phyloP scores from a whole-genome alignment of 2,329 filamentous ascomycete species.

The Aspergillus brasiliensis region DNA sequence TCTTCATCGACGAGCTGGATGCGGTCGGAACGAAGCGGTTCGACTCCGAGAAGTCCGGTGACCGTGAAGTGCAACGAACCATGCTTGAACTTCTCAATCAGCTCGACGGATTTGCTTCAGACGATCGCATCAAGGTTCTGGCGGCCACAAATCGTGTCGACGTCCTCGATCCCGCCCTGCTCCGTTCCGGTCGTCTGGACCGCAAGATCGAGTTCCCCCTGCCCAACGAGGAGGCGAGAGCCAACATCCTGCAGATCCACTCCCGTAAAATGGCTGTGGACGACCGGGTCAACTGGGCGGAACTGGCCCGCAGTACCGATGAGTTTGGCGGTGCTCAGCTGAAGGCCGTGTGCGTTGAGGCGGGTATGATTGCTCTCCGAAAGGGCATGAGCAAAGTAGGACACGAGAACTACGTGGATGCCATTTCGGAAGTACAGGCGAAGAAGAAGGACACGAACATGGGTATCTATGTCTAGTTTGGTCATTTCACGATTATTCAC shows the following conservation, averaged over 20 bases:
- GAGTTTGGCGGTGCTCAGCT: constrained; percentile 98
- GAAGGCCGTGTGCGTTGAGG: constrained; percentile 98
- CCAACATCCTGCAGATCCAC: constrained; percentile 96
- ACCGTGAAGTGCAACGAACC: constrained; percentile 95
- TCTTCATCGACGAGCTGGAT: constrained; percentile 98
- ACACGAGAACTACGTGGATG: constrained; percentile 98
- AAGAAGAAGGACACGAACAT: constrained; percentile 82
- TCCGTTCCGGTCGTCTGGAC: constrained; percentile 89
- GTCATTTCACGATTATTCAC: constrained; percentile 10
- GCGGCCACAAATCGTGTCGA: constrained; percentile 94
- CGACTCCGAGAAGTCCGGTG: constrained; percentile 96
- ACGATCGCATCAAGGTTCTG: constrained; percentile 94
- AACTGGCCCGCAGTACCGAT: constrained; percentile 93
- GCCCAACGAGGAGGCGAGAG: constrained; percentile 94
- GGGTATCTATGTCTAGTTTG: constrained; percentile 46
- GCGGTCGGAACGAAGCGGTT: constrained; percentile 99
- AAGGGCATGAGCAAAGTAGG: constrained; percentile 95
- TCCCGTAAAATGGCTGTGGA: constrained; percentile 98
- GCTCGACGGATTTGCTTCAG: constrained; percentile 94
- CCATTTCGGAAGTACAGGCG: constrained; percentile 83
- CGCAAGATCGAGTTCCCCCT: constrained; percentile 98
- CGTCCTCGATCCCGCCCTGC: constrained; percentile 85
- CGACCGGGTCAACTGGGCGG: constrained; percentile 89
- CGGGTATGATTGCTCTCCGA: constrained; percentile 96
- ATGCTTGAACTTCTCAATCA: constrained; percentile 99